Conservation (phyloP, 371 early-diverging fungal species). For the Funneliformis caledonium region DNA sequence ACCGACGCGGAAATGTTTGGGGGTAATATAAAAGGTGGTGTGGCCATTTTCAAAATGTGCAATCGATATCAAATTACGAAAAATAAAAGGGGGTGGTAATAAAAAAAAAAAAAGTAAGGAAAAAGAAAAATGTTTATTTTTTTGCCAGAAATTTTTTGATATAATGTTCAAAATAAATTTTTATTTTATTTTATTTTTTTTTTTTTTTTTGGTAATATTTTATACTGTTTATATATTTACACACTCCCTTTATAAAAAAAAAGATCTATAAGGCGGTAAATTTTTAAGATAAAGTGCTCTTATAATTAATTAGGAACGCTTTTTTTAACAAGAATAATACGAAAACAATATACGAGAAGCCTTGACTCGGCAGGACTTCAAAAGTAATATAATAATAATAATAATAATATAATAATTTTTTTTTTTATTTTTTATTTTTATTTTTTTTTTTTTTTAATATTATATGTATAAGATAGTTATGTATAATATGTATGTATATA, state of each 20-base stretch:
- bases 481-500: not conserved
- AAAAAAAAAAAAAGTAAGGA: not conserved
- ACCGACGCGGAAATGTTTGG: not conserved
- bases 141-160: not conserved
- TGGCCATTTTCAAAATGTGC: slow-evolving; percentile 33
- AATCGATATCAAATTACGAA: slow-evolving; percentile 1
- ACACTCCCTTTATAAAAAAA: slow-evolving; percentile 22
- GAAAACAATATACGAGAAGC: slow-evolving; percentile 5
- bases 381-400: not conserved
- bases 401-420: not conserved
- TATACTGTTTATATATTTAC: slow-evolving; percentile 4
- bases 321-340: slow-evolving; percentile 2
- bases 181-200: not conserved
- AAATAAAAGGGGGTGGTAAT: no score
- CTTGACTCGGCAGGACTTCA: slow-evolving; percentile 31
- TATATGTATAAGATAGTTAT: slow-evolving; percentile 19
- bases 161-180: not conserved
- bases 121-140: not conserved
- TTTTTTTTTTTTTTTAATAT: not conserved
- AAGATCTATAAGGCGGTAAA: not conserved
- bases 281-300: not conserved
- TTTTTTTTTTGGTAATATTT: not conserved
- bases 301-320: not conserved
- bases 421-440: not conserved
- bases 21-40: not conserved